A percentile compares a stretch with the other conserved stretches of the same genome.
phyloP scores from a whole-genome alignment of 495 filamentous ascomycete genomes.

The Daldinia caldariorum region DNA sequence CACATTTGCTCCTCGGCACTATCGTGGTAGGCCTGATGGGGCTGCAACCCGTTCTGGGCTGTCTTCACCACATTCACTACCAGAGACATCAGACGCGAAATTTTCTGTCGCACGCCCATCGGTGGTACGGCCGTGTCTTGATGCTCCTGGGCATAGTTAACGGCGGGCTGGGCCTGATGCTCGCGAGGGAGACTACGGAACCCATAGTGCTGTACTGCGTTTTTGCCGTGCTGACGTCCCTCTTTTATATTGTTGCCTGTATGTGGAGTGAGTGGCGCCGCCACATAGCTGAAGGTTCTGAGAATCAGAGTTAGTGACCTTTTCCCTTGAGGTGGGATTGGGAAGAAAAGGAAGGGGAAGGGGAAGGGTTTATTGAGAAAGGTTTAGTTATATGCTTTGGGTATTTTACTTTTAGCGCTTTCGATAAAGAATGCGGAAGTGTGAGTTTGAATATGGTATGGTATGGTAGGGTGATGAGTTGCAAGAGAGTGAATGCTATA shows the following conservation, averaged over 20 bases:
- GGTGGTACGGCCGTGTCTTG: slow-evolving; percentile 73
- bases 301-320: slow-evolving; percentile 24
- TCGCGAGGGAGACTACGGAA: slow-evolving; percentile 55
- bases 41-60: slow-evolving; percentile 72
- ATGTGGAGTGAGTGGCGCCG: slow-evolving; percentile 32
- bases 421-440: not conserved
- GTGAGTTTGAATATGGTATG: not conserved
- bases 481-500: not conserved
- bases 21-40: slow-evolving; percentile 66
- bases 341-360: not conserved
- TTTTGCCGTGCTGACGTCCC: slow-evolving; percentile 64
- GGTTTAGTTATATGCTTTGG: not conserved
- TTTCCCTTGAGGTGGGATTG: not conserved
- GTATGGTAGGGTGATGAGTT: not conserved
- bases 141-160: slow-evolving; percentile 75
- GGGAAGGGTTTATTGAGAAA: not conserved
- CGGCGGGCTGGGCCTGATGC: slow-evolving; percentile 70
- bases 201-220: slow-evolving; percentile 68
- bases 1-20: slow-evolving; percentile 65
- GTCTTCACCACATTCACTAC: slow-evolving; percentile 70
- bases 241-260: slow-evolving; percentile 54
- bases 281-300: slow-evolving; percentile 18
- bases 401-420: slow-evolving; percentile 6
- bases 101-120: slow-evolving; percentile 67
- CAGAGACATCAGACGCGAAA: slow-evolving; percentile 59